Percentiles rank a stretch among this genome's conserved stretches.
Evolutionary conservation across 2,329 filamentous ascomycete species (phyloP).

Genomic region (Cladosporium halotolerans): DNA sequence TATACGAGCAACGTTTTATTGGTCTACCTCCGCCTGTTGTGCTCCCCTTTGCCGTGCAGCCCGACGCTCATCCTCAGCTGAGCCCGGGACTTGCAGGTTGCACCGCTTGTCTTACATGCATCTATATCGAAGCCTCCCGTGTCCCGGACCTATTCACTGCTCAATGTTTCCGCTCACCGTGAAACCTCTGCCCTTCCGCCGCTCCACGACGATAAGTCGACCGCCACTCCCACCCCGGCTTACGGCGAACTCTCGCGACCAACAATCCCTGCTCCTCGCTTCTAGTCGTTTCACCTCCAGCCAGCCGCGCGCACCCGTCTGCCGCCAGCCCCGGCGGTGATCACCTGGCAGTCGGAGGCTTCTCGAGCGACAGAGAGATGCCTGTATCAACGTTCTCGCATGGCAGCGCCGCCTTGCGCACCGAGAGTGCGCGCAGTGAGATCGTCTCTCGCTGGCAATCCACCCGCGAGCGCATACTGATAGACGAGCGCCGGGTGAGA

Average conservation of each 20-base stretch:
- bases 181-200: neutral
- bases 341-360: neutral
- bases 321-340: conserved; percentile 6
- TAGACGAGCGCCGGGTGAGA: conserved; percentile 23
- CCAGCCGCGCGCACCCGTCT: neutral
- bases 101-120: conserved; percentile 5
- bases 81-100: neutral
- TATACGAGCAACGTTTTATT: conserved; percentile 11
- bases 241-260: too few species aligned
- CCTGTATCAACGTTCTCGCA: conserved; percentile 26
- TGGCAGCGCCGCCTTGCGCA: conserved; percentile 14
- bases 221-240: too few species aligned
- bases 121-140: neutral
- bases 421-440: conserved; percentile 6
- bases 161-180: neutral
- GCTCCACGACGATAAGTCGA: too few species aligned
- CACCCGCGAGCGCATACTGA: conserved; percentile 21
- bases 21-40: neutral
- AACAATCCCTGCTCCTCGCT: neutral
- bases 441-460: conserved; percentile 24
- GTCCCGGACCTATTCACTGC: neutral
- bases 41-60: conserved; percentile 7
- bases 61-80: conserved; percentile 2
- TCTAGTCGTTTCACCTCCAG: neutral
- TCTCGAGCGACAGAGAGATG: conserved; percentile 13